A percentile compares a stretch with the other conserved stretches of the same genome.
phyloP scores from a whole-genome alignment of 805 yeast genomes.

The Kuraishia cidri region DNA sequence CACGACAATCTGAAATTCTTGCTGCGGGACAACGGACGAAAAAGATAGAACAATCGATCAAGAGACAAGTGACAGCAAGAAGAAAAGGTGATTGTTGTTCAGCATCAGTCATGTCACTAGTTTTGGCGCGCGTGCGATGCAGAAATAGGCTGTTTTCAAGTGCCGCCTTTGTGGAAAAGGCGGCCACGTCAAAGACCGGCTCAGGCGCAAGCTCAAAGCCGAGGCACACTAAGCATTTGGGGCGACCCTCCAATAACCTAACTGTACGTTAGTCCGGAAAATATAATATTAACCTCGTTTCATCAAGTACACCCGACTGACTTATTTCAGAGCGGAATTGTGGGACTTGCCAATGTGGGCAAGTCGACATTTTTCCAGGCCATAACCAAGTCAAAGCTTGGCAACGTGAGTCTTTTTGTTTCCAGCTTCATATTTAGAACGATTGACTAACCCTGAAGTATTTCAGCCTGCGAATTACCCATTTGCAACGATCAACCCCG shows the following conservation, averaged over 20 bases:
- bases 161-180: too few species aligned
- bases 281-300: not conserved
- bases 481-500: conserved; percentile 96
- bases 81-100: too few species aligned
- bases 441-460: conserved; percentile 46
- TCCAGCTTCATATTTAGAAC: conserved; percentile 52
- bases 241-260: conserved; percentile 1
- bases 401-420: conserved; percentile 42
- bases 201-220: too few species aligned
- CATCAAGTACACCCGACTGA: not conserved
- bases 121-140: too few species aligned
- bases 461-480: conserved; percentile 90
- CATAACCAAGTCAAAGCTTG: conserved; percentile 84
- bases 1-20: too few species aligned
- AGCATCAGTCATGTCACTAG: too few species aligned
- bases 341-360: conserved; percentile 76
- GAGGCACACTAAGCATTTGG: too few species aligned
- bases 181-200: too few species aligned
- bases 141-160: too few species aligned
- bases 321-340: conserved; percentile 30
- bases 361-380: conserved; percentile 98
- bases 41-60: too few species aligned
- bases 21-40: too few species aligned
- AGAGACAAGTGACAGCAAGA: too few species aligned
- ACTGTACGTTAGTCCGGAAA: not conserved